A percentile compares a stretch with the other conserved stretches of the same genome.
These are phyloP conservation scores for Eimeria falciformis DNA, from an alignment of 169 alveolate species.

Conservation along the genomic window DNA sequence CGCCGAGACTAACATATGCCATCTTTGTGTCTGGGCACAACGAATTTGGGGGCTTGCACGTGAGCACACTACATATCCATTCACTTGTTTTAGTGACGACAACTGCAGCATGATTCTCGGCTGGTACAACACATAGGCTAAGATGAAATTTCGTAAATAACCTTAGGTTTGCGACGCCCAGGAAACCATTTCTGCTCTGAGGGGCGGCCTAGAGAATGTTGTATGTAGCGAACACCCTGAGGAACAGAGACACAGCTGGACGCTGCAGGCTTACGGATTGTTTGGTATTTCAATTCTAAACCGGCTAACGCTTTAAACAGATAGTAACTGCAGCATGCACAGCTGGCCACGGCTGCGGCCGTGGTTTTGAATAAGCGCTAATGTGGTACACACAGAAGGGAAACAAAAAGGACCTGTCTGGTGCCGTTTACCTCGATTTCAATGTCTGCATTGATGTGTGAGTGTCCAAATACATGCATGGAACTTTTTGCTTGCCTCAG, in stretches of 20 bases:
- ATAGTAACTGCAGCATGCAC: too few species aligned
- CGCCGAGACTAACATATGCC: too few species aligned
- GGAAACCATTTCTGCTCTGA: constrained; percentile 70
- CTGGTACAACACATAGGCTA: neutral
- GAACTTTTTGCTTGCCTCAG: constrained; percentile 59
- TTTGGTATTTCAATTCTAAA: too few species aligned
- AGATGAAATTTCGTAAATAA: neutral
- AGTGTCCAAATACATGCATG: constrained; percentile 62
- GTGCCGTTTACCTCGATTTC: constrained; percentile 25
- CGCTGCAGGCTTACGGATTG: neutral
- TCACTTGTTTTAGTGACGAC: too few species aligned
- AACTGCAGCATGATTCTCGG: too few species aligned
- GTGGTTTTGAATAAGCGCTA: neutral
- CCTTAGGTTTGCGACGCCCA: constrained; percentile 50
- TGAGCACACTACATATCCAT: too few species aligned
- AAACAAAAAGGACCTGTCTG: neutral
- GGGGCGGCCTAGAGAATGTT: constrained; percentile 72
- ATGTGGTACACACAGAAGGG: neutral
- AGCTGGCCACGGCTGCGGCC: neutral
- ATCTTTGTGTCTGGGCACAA: too few species aligned
- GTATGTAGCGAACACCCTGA: constrained; percentile 71
- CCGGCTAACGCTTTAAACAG: neutral
- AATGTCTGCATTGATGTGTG: constrained; percentile 56
- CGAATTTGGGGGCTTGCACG: too few species aligned
- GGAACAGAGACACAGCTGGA: neutral